A percentile compares a stretch with the other conserved stretches of the same genome.
These are phyloP conservation scores for Musa balbisiana DNA, from an alignment of 202 grass and related monocot species.

Conservation along the genomic window DNA sequence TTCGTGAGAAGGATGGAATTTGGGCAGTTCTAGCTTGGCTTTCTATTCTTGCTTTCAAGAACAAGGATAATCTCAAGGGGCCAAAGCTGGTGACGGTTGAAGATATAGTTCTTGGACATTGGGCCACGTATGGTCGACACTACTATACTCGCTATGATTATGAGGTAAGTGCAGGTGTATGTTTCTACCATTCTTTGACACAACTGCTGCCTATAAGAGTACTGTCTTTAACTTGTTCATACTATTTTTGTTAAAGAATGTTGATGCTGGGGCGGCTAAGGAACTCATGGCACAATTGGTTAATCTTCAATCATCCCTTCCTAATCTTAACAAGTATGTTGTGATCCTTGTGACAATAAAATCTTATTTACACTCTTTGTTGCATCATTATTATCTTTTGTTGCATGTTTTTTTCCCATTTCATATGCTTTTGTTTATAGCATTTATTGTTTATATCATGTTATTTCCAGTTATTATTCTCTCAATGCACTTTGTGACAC, in stretches of 20 bases:
- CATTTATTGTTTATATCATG: not conserved
- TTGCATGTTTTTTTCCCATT: too few species aligned
- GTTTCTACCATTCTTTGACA: not conserved
- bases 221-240: not conserved
- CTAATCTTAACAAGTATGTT: slow-evolving; percentile 85
- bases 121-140: slow-evolving; percentile 87
- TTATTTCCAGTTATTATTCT: not conserved
- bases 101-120: slow-evolving; percentile 89
- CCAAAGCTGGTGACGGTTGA: slow-evolving; percentile 73
- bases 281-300: slow-evolving; percentile 81
- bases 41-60: slow-evolving; percentile 92
- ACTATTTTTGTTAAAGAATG: slow-evolving; percentile 58
- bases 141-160: slow-evolving; percentile 99
- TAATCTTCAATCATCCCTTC: slow-evolving; percentile 63
- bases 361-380: not conserved
- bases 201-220: not conserved
- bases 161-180: slow-evolving; percentile 40
- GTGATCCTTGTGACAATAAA: too few species aligned
- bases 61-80: slow-evolving; percentile 81
- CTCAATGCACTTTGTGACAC: too few species aligned
- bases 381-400: not conserved
- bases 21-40: slow-evolving; percentile 99
- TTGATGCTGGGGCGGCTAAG: slow-evolving; percentile 77
- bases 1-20: slow-evolving; percentile 99
- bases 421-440: not conserved